A percentile compares a stretch with the other conserved stretches of the same genome.
Evolutionary conservation across 2,329 filamentous ascomycete genomes (phyloP).

Genomic region (Hymenoscyphus linearis): DNA sequence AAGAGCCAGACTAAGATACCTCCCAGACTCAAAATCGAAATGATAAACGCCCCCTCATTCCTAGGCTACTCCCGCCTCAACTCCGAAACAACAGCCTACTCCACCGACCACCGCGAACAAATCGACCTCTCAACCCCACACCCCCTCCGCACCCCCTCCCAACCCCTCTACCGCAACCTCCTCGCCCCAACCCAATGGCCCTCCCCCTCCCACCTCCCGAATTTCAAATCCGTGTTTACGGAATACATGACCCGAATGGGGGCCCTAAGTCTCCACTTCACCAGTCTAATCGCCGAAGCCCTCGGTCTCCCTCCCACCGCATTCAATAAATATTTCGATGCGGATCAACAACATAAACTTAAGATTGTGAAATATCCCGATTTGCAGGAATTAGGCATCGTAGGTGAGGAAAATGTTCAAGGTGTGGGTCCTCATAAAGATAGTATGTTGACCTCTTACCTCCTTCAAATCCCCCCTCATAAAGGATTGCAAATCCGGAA

Average conservation of each 20-base stretch:
- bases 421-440: slow-evolving; percentile 79
- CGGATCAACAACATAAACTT: slow-evolving; percentile 69
- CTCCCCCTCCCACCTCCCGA: slow-evolving; percentile 52
- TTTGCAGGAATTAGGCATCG: slow-evolving; percentile 49
- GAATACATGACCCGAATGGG: slow-evolving; percentile 77
- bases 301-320: slow-evolving; percentile 64
- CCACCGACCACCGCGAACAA: slow-evolving; percentile 77
- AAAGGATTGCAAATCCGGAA: slow-evolving; percentile 80
- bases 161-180: slow-evolving; percentile 70
- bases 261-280: slow-evolving; percentile 66
- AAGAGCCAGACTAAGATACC: not conserved
- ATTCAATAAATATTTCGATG: slow-evolving; percentile 75
- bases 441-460: slow-evolving; percentile 75
- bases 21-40: slow-evolving; percentile 57
- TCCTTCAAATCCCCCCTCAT: slow-evolving; percentile 75
- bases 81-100: slow-evolving; percentile 67
- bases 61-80: slow-evolving; percentile 63
- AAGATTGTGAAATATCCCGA: slow-evolving; percentile 89
- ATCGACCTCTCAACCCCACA: slow-evolving; percentile 82
- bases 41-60: slow-evolving; percentile 69
- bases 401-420: slow-evolving; percentile 44
- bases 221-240: slow-evolving; percentile 63
- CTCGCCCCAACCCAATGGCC: slow-evolving; percentile 81
- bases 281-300: slow-evolving; percentile 77
- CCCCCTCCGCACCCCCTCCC: slow-evolving; percentile 52